Conservation (phyloP, 2,329 filamentous ascomycete species). For the Colletotrichum shisoi region DNA sequence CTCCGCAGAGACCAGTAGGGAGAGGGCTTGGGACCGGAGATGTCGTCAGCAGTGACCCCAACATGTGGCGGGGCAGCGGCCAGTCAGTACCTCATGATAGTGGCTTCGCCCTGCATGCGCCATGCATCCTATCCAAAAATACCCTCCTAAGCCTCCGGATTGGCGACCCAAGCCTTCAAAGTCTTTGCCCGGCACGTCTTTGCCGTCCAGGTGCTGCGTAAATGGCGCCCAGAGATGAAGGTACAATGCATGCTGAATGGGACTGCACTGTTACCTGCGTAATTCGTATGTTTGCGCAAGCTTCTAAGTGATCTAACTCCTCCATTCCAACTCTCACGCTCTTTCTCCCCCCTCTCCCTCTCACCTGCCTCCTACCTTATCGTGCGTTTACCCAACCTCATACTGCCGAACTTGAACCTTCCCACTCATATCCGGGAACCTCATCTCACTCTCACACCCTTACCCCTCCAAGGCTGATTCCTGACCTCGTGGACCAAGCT, state of each 20-base stretch:
- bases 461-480: conserved; percentile 27
- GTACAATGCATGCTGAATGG: neutral
- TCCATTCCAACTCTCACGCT: conserved; percentile 1
- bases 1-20: conserved; percentile 1
- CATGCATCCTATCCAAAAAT: conserved; percentile 24
- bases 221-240: conserved; percentile 14
- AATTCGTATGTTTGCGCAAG: neutral
- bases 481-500: conserved; percentile 14
- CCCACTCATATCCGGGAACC: conserved; percentile 6
- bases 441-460: neutral
- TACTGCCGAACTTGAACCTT: conserved; percentile 17
- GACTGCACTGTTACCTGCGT: neutral
- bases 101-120: neutral
- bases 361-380: conserved; percentile 2
- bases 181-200: conserved; percentile 27
- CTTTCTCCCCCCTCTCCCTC: neutral
- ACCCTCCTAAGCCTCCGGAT: conserved; percentile 16
- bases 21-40: conserved; percentile 15
- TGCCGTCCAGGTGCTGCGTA: conserved; percentile 30
- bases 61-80: conserved; percentile 23
- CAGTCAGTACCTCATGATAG: conserved; percentile 21
- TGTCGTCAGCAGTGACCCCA: conserved; percentile 35
- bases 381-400: conserved; percentile 9
- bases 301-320: conserved; percentile 2
- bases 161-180: conserved; percentile 31